Percentiles rank a stretch among this genome's conserved stretches.
Conservation (phyloP, 257 asterid genomes). For the Buddleja alternifolia region DNA sequence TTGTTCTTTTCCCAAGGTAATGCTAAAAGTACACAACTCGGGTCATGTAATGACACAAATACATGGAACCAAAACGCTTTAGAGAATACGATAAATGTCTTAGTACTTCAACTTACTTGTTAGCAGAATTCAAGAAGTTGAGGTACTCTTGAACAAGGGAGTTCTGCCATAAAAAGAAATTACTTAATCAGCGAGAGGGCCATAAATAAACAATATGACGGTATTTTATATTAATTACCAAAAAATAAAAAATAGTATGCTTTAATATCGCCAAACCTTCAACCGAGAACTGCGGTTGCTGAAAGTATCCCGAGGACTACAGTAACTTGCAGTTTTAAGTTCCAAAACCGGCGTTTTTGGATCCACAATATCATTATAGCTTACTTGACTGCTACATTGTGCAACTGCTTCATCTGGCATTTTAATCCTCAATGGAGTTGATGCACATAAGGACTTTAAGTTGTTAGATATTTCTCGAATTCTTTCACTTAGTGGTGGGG, state of each 20-base stretch:
- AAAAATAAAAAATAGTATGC: too few relatives aligned
- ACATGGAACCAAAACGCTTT: neutral
- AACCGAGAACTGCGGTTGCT: constrained; percentile 56
- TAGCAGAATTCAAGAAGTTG: constrained; percentile 69
- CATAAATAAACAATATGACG: neutral
- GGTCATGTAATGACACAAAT: neutral
- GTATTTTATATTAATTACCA: neutral
- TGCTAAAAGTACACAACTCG: neutral
- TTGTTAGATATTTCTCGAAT: constrained; percentile 58
- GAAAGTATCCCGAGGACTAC: constrained; percentile 58
- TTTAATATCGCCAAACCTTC: constrained; percentile 51
- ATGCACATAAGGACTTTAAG: constrained; percentile 52
- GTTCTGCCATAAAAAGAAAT: constrained; percentile 44
- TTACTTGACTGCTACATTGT: constrained; percentile 31
- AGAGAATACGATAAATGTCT: neutral
- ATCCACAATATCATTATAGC: constrained; percentile 40
- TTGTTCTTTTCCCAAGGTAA: neutral
- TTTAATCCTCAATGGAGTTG: constrained; percentile 51
- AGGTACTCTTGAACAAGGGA: constrained; percentile 68
- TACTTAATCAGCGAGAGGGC: neutral
- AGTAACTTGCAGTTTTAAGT: constrained; percentile 35
- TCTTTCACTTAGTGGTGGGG: constrained; percentile 72
- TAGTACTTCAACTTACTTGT: constrained; percentile 59
- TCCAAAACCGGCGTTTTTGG: constrained; percentile 74
- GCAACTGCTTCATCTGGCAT: constrained; percentile 40